Conservation (phyloP, 495 filamentous ascomycete genomes). For the Talaromyces ruber region DNA sequence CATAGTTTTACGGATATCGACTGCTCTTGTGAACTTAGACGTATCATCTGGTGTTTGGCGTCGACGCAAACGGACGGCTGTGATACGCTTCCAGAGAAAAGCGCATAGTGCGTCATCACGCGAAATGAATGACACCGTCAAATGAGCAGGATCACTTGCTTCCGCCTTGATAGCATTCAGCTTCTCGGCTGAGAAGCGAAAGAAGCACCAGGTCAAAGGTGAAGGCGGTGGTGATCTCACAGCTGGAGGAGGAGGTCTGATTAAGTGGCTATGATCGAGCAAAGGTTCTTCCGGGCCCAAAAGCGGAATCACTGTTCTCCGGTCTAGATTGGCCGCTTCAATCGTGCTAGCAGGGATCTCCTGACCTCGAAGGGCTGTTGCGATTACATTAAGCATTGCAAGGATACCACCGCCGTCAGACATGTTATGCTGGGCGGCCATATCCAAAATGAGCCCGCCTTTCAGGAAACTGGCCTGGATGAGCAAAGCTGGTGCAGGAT, state of each 20-base stretch:
- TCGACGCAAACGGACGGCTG: constrained; percentile 9
- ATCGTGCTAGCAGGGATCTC: constrained; percentile 13
- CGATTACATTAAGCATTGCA: constrained; percentile 23
- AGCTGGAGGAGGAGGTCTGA: not conserved
- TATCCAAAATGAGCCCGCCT: constrained; percentile 21
- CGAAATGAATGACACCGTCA: constrained; percentile 18
- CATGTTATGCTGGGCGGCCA: constrained; percentile 34
- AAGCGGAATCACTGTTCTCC: constrained; percentile 20
- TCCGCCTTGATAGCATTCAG: constrained; percentile 15
- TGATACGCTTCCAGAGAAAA: constrained; percentile 35
- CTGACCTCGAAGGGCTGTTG: constrained; percentile 17
- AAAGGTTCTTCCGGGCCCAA: not conserved
- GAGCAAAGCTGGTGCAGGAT: not conserved
- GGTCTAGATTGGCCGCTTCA: constrained; percentile 24
- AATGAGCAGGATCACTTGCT: constrained; percentile 8
- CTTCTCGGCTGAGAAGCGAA: not conserved
- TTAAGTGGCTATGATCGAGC: not conserved
- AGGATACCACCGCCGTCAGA: constrained; percentile 30
- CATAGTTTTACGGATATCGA: constrained; percentile 27
- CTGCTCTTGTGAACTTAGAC: constrained; percentile 24
- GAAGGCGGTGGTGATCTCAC: not conserved
- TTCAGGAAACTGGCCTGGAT: constrained; percentile 28
- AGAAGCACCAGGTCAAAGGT: not conserved
- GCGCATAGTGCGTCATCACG: constrained; percentile 46
- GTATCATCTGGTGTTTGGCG: constrained; percentile 9